phyloP scores from a whole-genome alignment of 805 yeast species.

The Yarrowia sp. region DNA sequence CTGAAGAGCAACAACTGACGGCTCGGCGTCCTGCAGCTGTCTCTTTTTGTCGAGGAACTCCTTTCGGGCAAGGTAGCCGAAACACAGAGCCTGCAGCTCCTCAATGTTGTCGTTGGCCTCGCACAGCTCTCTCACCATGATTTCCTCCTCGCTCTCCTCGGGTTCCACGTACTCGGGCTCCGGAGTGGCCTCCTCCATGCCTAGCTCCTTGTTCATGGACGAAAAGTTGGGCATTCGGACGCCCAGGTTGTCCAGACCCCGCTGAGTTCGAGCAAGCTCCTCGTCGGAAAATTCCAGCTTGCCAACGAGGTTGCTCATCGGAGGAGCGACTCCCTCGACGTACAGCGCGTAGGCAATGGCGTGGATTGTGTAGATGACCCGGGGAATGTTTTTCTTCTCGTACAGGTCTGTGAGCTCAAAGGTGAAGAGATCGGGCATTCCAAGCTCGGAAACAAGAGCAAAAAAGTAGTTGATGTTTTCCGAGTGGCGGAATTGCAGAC shows the following conservation, averaged over 20 bases:
- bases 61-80: slow-evolving; percentile 70
- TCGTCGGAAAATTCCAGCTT: slow-evolving; percentile 67
- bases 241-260: slow-evolving; percentile 66
- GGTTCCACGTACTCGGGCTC: slow-evolving; percentile 38
- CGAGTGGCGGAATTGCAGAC: slow-evolving; percentile 84
- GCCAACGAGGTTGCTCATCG: slow-evolving; percentile 68
- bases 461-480: slow-evolving; percentile 90
- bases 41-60: neutral
- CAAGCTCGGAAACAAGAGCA: slow-evolving; percentile 66
- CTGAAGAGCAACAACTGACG: neutral
- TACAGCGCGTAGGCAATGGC: slow-evolving; percentile 81
- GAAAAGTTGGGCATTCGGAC: slow-evolving; percentile 79
- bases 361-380: slow-evolving; percentile 91
- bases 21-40: slow-evolving; percentile 7
- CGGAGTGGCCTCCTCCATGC: slow-evolving; percentile 44
- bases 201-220: slow-evolving; percentile 56
- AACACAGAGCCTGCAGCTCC: slow-evolving; percentile 69
- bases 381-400: slow-evolving; percentile 90
- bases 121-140: slow-evolving; percentile 46
- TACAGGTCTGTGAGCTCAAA: slow-evolving; percentile 93
- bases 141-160: slow-evolving; percentile 47
- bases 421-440: slow-evolving; percentile 84
- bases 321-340: slow-evolving; percentile 62
- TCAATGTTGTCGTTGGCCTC: slow-evolving; percentile 52
- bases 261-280: slow-evolving; percentile 72